Conservation (phyloP, 1,139 yeast genomes). For the Suhomyces terraborum region DNA sequence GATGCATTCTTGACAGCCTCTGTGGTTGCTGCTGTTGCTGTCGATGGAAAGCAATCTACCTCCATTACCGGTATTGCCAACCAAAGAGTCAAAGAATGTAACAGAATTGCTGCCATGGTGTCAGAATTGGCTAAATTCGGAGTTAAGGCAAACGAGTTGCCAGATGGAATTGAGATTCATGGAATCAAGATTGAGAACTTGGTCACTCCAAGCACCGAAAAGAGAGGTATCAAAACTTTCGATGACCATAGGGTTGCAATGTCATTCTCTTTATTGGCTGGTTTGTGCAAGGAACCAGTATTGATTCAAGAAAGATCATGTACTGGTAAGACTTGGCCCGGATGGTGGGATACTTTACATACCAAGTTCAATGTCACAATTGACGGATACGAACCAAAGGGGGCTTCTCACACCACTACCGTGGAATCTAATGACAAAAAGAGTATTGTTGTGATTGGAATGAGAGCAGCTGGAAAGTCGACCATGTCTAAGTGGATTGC, state of each 20-base stretch:
- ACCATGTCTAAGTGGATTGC: constrained; percentile 85
- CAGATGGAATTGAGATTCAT: constrained; percentile 87
- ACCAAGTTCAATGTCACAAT: constrained; percentile 63
- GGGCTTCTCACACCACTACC: constrained; percentile 1
- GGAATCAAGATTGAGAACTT: constrained; percentile 58
- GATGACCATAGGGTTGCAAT: constrained; percentile 99
- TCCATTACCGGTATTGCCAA: constrained; percentile 94
- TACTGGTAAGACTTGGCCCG: constrained; percentile 99
- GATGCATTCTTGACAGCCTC: constrained; percentile 97
- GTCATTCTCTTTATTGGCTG: constrained; percentile 89
- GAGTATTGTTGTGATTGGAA: constrained; percentile 85
- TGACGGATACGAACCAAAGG: constrained; percentile 61
- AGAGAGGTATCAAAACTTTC: constrained; percentile 68
- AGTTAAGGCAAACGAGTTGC: constrained; percentile 77
- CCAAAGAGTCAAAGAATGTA: constrained; percentile 97
- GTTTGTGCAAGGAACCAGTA: constrained; percentile 56
- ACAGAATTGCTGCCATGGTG: constrained; percentile 94
- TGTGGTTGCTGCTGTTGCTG: constrained; percentile 91
- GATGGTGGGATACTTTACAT: constrained; percentile 97
- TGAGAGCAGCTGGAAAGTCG: constrained; percentile 98
- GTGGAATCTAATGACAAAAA: constrained; percentile 29
- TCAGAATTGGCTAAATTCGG: constrained; percentile 88
- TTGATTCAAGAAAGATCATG: constrained; percentile 84
- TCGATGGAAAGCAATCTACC: constrained; percentile 54
- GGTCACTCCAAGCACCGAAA: constrained; percentile 47